Evolutionary conservation across 768 basidiomycete species (phyloP).

Genomic region (Termitomyces sp.): DNA sequence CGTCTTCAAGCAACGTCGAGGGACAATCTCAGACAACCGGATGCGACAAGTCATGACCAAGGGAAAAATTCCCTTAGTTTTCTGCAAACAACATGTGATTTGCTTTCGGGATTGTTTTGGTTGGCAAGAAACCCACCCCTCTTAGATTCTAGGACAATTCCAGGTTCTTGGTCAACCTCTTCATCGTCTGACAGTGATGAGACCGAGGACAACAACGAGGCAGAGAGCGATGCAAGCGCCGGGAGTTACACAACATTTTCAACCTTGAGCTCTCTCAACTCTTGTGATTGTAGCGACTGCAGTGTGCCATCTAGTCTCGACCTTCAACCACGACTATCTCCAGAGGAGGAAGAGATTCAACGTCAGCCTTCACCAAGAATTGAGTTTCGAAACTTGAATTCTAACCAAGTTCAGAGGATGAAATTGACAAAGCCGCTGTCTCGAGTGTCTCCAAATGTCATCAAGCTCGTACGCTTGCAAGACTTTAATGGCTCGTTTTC

Average conservation of each 20-base stretch:
- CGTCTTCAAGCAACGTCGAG: neutral
- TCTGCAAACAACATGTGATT: neutral
- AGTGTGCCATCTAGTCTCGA: conserved; percentile 22
- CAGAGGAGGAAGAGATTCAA: conserved; percentile 15
- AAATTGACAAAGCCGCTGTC: neutral
- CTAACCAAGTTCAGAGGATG: neutral
- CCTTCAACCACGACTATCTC: conserved; percentile 15
- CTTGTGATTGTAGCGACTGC: conserved; percentile 30
- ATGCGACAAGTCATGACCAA: neutral
- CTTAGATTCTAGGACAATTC: conserved; percentile 3
- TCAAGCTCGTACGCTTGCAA: conserved; percentile 34
- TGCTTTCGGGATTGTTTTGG: conserved; percentile 1
- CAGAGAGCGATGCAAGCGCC: conserved; percentile 3
- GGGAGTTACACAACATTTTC: conserved; percentile 32
- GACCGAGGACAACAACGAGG: conserved; percentile 14
- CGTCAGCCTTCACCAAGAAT: conserved; percentile 28
- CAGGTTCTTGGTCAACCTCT: conserved; percentile 18
- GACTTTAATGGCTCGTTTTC: conserved; percentile 45
- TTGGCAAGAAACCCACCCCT: neutral
- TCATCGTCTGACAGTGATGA: conserved; percentile 14
- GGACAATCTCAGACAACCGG: neutral
- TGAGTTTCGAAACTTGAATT: conserved; percentile 8
- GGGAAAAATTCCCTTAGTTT: neutral
- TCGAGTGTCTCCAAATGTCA: conserved; percentile 20
- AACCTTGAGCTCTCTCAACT: conserved; percentile 44